phyloP scores from a whole-genome alignment of 306 rosid species.

The Rosa chinensis region DNA sequence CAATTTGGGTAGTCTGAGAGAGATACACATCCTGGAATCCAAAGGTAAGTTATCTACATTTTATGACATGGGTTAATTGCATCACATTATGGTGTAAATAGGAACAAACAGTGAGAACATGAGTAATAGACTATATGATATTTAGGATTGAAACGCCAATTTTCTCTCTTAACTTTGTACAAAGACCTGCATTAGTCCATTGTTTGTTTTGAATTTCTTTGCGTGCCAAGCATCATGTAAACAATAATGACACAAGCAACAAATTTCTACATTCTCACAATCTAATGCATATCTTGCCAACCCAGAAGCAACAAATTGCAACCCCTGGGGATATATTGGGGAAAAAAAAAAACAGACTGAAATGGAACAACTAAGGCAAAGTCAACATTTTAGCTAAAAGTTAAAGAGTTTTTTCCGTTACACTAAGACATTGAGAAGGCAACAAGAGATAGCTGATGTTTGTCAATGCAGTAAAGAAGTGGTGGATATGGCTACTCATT shows the following conservation, averaged over 20 bases:
- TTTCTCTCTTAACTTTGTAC: not conserved
- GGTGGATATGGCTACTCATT: slow-evolving; percentile 34
- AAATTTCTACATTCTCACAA: not conserved
- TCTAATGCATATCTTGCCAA: not conserved
- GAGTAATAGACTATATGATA: not conserved
- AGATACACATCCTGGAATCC: not conserved
- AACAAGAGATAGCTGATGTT: not conserved
- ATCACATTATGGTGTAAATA: not conserved
- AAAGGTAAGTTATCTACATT: not conserved
- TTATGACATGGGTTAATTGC: not conserved
- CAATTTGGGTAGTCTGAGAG: not conserved
- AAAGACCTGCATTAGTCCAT: not conserved
- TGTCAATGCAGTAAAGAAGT: slow-evolving; percentile 8
- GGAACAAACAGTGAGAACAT: not conserved
- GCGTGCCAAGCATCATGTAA: not conserved
- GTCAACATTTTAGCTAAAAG: not conserved
- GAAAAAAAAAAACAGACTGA: not conserved
- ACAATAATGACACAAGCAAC: not conserved
- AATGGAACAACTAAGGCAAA: not conserved
- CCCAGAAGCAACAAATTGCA: not conserved
- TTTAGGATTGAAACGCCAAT: not conserved
- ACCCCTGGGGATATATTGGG: not conserved
- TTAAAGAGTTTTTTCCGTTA: not conserved
- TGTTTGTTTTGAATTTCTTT: not conserved
- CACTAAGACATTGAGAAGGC: not conserved